Evolutionary conservation across 2,329 filamentous ascomycete species (phyloP), one percentile per base, ranked within the genome.

Genomic region (Mariannaea sp.): DNA sequence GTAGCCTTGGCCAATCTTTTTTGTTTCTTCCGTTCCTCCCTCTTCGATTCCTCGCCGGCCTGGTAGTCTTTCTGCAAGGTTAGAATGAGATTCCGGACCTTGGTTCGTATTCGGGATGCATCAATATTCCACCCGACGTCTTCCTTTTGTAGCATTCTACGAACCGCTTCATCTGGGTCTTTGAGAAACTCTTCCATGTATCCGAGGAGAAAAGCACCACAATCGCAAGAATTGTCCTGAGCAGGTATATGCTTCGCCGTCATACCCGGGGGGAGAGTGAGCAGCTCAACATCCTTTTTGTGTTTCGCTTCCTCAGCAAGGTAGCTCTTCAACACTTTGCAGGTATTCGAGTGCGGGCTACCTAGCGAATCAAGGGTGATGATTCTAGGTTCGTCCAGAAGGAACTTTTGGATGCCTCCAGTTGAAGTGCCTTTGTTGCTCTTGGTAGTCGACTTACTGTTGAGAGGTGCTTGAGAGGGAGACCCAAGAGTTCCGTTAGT

Each of bases 281-380:
- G 60, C 38, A 82, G 66, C 30, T 75, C 65, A 54, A 77, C 62
- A 26, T 71, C 63, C 53, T 77, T 81, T 65, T 94, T 76, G 73
- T 82, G 78, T 60, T 79, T 78, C 4, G 88, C 87, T 73, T 97
- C 94, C 41, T 82, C 81, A 6, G 80, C 67, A 5, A 97, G 76
- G 70, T 96, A 97, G 20, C 89, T 81, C 65, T 87, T 92, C 24
- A 99, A 76, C 29, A 81, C 80, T 40, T 71, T 80, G 57, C 88
- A 84, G 5, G 90, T 89, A 1, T 77, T 73, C 1, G 81, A 77
- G 61, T 92, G 90, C 0, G 76, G 39, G 4, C 71, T 65, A n/a
- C 85, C 86, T 1, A 97, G 78, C 0, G 94, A 97, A 70, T 99
- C 94, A 20, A 97, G 81, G 0, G 90, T 91, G 58, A 97, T 86